These are phyloP conservation scores for Malassezia japonica DNA, from an alignment of 1,284 basidiomycete genomes.

Conservation along the genomic window DNA sequence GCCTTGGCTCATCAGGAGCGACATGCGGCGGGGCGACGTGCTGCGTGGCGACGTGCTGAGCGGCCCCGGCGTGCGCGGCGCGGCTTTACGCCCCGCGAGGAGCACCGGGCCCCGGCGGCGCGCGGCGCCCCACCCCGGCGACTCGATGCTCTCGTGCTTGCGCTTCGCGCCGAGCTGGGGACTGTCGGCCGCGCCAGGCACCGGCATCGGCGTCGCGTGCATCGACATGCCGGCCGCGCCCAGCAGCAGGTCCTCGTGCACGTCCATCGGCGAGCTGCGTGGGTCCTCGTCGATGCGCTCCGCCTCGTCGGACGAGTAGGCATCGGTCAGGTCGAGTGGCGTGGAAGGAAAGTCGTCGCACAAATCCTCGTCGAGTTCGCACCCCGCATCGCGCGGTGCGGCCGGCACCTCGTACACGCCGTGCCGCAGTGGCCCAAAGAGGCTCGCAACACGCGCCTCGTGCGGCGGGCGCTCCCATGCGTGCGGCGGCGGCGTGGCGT, in stretches of 20 bases:
- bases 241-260: not conserved
- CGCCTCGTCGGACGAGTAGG: constrained; percentile 4
- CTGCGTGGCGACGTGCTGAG: constrained; percentile 3
- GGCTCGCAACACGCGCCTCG: not conserved
- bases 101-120: not conserved
- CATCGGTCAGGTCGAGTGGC: not conserved
- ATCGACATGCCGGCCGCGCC: not conserved
- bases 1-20: not conserved
- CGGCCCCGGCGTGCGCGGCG: not conserved
- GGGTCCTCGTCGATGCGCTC: constrained; percentile 4
- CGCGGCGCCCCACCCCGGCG: not conserved
- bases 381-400: not conserved
- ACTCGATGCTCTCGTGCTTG: constrained; percentile 6
- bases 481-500: not conserved
- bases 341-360: not conserved
- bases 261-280: not conserved
- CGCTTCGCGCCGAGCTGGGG: constrained; percentile 5
- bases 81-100: not conserved
- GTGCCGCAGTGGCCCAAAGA: not conserved
- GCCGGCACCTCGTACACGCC: not conserved
- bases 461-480: constrained; percentile 3
- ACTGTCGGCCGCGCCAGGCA: not conserved
- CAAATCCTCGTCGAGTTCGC: constrained; percentile 2
- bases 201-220: not conserved
- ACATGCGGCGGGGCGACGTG: constrained; percentile 10